A percentile compares a stretch with the other conserved stretches of the same genome.
Evolutionary conservation across 305 asterid species (phyloP).

Genomic region (Plantago lanceolata): DNA sequence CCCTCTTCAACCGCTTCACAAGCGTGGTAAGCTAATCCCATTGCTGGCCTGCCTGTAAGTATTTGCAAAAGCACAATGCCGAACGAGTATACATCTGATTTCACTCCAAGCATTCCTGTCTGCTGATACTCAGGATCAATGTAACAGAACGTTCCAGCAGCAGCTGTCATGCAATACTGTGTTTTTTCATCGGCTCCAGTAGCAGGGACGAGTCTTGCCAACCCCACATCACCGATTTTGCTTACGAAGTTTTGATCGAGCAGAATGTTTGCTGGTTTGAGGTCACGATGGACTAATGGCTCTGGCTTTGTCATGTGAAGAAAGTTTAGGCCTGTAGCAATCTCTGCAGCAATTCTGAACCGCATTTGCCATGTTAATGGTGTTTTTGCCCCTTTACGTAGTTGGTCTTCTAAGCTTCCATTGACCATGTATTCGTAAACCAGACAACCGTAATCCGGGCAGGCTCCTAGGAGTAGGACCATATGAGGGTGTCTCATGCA

Average conservation of each 20-base stretch:
- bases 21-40: conserved; percentile 70
- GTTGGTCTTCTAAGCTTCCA: conserved; percentile 92
- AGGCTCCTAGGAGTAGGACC: conserved; percentile 91
- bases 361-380: conserved; percentile 77
- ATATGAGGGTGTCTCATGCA: conserved; percentile 86
- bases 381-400: conserved; percentile 42
- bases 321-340: conserved; percentile 67
- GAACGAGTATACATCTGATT: conserved; percentile 76
- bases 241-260: conserved; percentile 72
- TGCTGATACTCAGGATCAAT: conserved; percentile 95
- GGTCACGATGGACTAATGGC: conserved; percentile 88
- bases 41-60: conserved; percentile 69
- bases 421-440: conserved; percentile 81
- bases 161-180: conserved; percentile 69
- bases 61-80: conserved; percentile 71
- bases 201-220: conserved; percentile 79
- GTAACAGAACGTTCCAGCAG: conserved; percentile 92
- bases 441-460: conserved; percentile 92
- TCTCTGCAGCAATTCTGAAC: conserved; percentile 73
- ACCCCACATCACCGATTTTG: conserved; percentile 83
- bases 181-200: conserved; percentile 56
- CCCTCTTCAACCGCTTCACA: conserved; percentile 48
- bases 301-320: conserved; percentile 92
- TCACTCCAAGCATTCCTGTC: conserved; percentile 84
- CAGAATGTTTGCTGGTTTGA: conserved; percentile 75